Conservation (phyloP, 768 basidiomycete species). For the Lactifluus hygrophoroides region DNA sequence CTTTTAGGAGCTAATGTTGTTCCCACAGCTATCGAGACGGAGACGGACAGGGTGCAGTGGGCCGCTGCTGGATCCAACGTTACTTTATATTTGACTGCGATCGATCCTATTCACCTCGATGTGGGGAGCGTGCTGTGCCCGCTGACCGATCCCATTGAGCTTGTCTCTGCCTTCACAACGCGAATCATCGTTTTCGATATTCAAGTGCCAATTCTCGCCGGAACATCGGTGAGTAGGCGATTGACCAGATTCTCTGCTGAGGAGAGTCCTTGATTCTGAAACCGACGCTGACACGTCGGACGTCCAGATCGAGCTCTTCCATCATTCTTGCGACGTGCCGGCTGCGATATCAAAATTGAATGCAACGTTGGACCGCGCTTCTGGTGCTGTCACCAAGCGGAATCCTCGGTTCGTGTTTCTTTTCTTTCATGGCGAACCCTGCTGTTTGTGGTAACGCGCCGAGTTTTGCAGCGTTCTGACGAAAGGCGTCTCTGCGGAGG, state of each 20-base stretch:
- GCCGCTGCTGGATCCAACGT: constrained; percentile 86
- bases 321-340: constrained; percentile 89
- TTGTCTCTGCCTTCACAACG: constrained; percentile 72
- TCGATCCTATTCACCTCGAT: constrained; percentile 79
- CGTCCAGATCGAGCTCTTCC: constrained; percentile 81
- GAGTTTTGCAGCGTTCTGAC: constrained; percentile 50
- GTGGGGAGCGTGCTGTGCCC: constrained; percentile 90
- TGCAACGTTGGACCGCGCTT: constrained; percentile 69
- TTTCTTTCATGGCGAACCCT: neutral
- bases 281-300: too few relatives aligned
- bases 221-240: constrained; percentile 56
- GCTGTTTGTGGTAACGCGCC: neutral
- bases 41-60: constrained; percentile 72
- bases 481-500: constrained; percentile 79
- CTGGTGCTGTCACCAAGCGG: constrained; percentile 61
- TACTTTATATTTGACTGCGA: constrained; percentile 72
- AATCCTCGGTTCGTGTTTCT: constrained; percentile 61
- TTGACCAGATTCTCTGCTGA: neutral
- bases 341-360: constrained; percentile 78
- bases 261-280: neutral
- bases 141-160: constrained; percentile 56
- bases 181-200: constrained; percentile 93
- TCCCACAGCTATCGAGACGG: constrained; percentile 72
- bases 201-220: constrained; percentile 78
- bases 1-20: neutral